phyloP scores from a whole-genome alignment of 1,284 basidiomycete species.

The Paramarasmius palmivorus region DNA sequence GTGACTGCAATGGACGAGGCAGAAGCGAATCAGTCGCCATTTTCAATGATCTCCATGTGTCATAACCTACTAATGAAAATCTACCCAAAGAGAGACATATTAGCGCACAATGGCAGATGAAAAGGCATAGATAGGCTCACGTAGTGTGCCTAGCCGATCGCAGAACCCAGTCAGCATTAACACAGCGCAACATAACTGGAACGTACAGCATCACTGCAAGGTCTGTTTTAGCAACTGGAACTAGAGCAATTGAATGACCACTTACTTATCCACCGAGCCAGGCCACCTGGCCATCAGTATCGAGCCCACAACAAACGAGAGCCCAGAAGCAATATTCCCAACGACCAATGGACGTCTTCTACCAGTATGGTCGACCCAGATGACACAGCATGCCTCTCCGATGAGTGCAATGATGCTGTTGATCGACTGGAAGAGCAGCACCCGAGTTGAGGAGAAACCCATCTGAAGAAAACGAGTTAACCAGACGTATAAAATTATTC shows the following conservation, averaged over 20 bases:
- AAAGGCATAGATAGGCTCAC: constrained; percentile 17
- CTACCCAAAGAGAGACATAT: constrained; percentile 20
- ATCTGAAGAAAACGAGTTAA: too few species aligned
- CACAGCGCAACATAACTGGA: not conserved
- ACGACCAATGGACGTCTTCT: constrained; percentile 53
- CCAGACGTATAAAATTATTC: too few species aligned
- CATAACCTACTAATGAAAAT: constrained; percentile 40
- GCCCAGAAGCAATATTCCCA: constrained; percentile 53
- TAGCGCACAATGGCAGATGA: not conserved
- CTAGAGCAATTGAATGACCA: not conserved
- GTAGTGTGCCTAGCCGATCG: constrained; percentile 27
- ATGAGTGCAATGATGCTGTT: constrained; percentile 62
- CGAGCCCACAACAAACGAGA: constrained; percentile 53
- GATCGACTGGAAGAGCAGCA: constrained; percentile 62
- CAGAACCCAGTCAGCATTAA: not conserved
- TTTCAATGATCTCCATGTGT: too few species aligned
- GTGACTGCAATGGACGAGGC: constrained; percentile 27
- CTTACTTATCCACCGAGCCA: constrained; percentile 44
- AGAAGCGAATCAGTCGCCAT: too few species aligned
- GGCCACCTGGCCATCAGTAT: constrained; percentile 53
- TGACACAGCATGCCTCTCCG: constrained; percentile 54
- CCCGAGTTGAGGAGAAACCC: constrained; percentile 50
- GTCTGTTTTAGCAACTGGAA: too few species aligned
- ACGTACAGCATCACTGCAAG: too few species aligned
- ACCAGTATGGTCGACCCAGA: constrained; percentile 59